A percentile compares a stretch with the other conserved stretches of the same genome.
Evolutionary conservation across 345 rosid genomes (phyloP).

Genomic region (Firmiana major): DNA sequence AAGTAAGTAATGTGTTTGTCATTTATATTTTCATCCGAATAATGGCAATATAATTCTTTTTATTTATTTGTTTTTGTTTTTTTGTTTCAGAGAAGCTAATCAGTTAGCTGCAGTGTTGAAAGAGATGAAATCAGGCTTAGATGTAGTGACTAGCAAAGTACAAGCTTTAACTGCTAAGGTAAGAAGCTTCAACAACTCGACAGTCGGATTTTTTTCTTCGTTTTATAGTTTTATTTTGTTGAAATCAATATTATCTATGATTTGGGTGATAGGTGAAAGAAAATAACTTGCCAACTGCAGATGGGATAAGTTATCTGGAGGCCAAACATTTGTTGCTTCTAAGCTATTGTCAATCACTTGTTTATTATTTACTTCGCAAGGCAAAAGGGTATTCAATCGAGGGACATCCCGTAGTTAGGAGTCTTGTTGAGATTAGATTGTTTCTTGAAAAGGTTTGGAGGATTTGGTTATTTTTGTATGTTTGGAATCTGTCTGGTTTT

Average conservation of each 20-base stretch:
- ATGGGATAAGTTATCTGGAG: constrained; percentile 91
- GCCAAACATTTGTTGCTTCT: constrained; percentile 79
- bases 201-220: background rate
- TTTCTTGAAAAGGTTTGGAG: constrained; percentile 78
- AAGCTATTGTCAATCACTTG: constrained; percentile 79
- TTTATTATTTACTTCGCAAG: constrained; percentile 73
- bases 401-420: constrained; percentile 69
- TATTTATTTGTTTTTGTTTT: background rate
- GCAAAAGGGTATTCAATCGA: constrained; percentile 76
- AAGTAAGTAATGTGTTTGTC: constrained; percentile 26
- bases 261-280: constrained; percentile 61
- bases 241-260: background rate
- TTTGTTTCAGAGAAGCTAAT: constrained; percentile 54
- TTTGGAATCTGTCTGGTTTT: background rate
- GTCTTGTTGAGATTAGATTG: constrained; percentile 84
- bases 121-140: constrained; percentile 81
- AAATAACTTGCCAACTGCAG: constrained; percentile 56
- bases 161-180: constrained; percentile 78
- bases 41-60: background rate
- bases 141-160: constrained; percentile 63
- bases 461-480: background rate
- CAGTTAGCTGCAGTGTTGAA: constrained; percentile 55
- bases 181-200: background rate
- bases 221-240: background rate
- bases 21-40: background rate